Evolutionary conservation across 768 basidiomycete species (phyloP).

Genomic region (Xerocomellus chrysenteron): DNA sequence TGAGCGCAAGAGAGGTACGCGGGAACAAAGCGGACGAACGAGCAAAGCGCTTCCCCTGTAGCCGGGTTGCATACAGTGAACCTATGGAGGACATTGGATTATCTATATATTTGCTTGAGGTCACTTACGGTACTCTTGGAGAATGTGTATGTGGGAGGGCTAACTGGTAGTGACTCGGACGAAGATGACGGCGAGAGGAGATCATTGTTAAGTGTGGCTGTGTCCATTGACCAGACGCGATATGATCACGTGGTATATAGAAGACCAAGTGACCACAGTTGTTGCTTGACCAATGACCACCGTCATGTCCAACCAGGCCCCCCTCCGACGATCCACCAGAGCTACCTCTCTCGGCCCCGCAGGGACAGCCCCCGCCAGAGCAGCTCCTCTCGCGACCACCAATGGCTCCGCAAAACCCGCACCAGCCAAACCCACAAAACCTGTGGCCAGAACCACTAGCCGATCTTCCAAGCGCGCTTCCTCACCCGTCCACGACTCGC

Average conservation of each 20-base stretch:
- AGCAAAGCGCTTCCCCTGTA: constrained; percentile 56
- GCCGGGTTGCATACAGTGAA: constrained; percentile 67
- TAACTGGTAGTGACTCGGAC: constrained; percentile 6
- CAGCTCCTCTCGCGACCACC: constrained; percentile 30
- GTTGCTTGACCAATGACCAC: not conserved
- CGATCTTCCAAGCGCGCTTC: constrained; percentile 48
- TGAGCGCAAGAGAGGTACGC: constrained; percentile 16
- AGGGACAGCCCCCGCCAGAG: constrained; percentile 25
- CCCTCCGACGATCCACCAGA: constrained; percentile 54
- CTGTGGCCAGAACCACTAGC: constrained; percentile 21
- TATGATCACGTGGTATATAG: constrained; percentile 19
- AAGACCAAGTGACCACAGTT: not conserved
- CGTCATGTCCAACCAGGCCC: constrained; percentile 31
- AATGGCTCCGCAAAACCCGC: constrained; percentile 35
- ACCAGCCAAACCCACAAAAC: constrained; percentile 35
- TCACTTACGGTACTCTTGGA: constrained; percentile 9
- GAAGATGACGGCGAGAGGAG: not conserved
- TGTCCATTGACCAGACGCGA: constrained; percentile 21
- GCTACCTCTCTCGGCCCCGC: constrained; percentile 46
- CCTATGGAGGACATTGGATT: constrained; percentile 31
- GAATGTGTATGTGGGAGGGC: not conserved
- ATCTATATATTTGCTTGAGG: not conserved
- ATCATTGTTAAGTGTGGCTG: constrained; percentile 19
- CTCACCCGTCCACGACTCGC: constrained; percentile 47
- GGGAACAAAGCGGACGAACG: constrained; percentile 56